Conservation (phyloP, 2,329 filamentous ascomycete species). For the Dactylellina parvicollis region DNA sequence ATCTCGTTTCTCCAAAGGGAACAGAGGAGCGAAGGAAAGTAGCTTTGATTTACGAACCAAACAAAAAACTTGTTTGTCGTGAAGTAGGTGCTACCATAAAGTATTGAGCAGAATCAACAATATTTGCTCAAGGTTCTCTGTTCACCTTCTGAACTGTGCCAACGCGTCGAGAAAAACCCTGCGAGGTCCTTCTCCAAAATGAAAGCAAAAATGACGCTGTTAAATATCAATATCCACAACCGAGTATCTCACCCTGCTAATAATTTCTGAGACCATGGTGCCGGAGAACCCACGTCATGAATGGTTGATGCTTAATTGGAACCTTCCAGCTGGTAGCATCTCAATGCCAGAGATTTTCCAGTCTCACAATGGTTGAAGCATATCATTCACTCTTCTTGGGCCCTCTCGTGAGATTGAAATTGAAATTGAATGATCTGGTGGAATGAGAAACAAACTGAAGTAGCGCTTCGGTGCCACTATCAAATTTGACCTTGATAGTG, state of each 20-base stretch:
- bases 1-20: too few species aligned
- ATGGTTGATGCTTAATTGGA: too few species aligned
- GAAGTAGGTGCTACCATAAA: too few species aligned
- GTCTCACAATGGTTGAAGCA: too few species aligned
- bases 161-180: constrained; percentile 23
- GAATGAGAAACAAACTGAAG: constrained; percentile 36
- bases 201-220: too few species aligned
- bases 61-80: too few species aligned
- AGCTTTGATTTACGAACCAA: too few species aligned
- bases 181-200: too few species aligned
- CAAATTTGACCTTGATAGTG: neutral
- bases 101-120: neutral
- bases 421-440: constrained; percentile 15
- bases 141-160: constrained; percentile 23
- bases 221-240: neutral
- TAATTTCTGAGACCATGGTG: neutral
- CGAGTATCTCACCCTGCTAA: constrained; percentile 16
- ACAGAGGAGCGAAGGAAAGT: too few species aligned
- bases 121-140: neutral
- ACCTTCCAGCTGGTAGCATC: too few species aligned
- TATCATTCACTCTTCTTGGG: constrained; percentile 15
- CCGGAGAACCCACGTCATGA: neutral
- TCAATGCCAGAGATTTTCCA: too few species aligned
- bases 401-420: constrained; percentile 4
- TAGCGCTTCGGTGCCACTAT: constrained; percentile 20